Evolutionary conservation across 192 early-diverging fungal species (phyloP).

Genomic region (Entomortierella parvispora): DNA sequence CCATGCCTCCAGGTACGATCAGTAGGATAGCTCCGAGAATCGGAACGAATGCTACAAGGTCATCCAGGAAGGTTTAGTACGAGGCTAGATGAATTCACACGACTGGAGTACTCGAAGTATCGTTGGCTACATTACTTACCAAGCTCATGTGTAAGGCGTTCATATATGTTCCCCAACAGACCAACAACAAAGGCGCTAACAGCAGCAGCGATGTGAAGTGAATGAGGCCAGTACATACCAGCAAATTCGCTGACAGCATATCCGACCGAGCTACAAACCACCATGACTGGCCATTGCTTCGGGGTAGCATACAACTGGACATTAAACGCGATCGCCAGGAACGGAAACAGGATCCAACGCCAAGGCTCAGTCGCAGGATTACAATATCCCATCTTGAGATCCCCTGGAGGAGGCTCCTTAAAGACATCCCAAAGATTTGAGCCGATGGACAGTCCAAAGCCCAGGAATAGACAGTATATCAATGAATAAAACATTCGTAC

Average conservation of each 20-base stretch:
- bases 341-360: slow-evolving; percentile 48
- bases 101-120: too few species aligned
- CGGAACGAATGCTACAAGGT: slow-evolving; percentile 48
- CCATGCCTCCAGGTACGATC: slow-evolving; percentile 57
- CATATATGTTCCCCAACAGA: slow-evolving; percentile 51
- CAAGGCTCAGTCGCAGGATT: slow-evolving; percentile 43
- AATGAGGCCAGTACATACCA: slow-evolving; percentile 33
- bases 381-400: slow-evolving; percentile 47
- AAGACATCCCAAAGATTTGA: slow-evolving; percentile 52
- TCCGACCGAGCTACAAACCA: slow-evolving; percentile 48
- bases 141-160: slow-evolving; percentile 53
- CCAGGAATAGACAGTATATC: slow-evolving; percentile 83
- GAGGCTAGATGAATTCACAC: too few species aligned
- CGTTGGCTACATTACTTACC: slow-evolving; percentile 34
- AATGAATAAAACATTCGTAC: slow-evolving; percentile 85
- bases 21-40: slow-evolving; percentile 51
- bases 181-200: slow-evolving; percentile 57
- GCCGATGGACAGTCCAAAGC: slow-evolving; percentile 76
- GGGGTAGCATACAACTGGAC: slow-evolving; percentile 38
- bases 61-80: too few species aligned
- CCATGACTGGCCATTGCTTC: slow-evolving; percentile 51
- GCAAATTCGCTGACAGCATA: slow-evolving; percentile 46
- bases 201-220: slow-evolving; percentile 45
- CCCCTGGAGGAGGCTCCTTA: slow-evolving; percentile 45
- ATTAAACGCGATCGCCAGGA: slow-evolving; percentile 40